A percentile compares a stretch with the other conserved stretches of the same genome.
phyloP scores from a whole-genome alignment of 2,329 filamentous ascomycete genomes.

The Ceratocystis ficicola region DNA sequence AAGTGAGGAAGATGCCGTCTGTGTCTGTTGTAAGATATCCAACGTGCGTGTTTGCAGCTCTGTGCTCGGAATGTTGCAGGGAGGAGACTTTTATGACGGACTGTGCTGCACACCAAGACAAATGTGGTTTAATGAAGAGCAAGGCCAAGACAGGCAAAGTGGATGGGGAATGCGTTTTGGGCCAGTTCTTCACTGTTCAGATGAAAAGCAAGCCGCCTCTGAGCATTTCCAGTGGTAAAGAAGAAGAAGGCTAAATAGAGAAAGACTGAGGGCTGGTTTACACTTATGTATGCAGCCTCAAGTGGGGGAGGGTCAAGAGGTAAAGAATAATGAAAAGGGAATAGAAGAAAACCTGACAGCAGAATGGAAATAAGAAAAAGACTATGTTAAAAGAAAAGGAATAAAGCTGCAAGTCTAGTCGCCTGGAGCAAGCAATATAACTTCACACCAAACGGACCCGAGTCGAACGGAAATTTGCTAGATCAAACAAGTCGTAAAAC shows the following conservation, averaged over 20 bases:
- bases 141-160: neutral
- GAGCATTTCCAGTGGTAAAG: neutral
- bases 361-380: neutral
- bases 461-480: neutral
- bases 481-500: neutral
- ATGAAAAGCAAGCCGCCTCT: neutral
- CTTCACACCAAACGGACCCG: neutral
- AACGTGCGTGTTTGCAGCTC: neutral
- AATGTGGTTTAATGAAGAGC: neutral
- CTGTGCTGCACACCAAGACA: neutral
- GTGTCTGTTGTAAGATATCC: neutral
- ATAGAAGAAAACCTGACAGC: neutral
- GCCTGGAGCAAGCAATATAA: neutral
- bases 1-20: neutral
- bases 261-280: neutral
- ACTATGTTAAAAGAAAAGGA: neutral
- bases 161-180: neutral
- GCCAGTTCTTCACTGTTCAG: neutral
- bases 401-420: neutral
- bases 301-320: neutral
- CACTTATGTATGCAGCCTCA: constrained; percentile 4
- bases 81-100: neutral
- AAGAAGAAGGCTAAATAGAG: neutral
- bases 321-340: neutral
- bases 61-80: neutral